Conservation (phyloP, 306 rosid genomes). For the Medicago ruthenica region DNA sequence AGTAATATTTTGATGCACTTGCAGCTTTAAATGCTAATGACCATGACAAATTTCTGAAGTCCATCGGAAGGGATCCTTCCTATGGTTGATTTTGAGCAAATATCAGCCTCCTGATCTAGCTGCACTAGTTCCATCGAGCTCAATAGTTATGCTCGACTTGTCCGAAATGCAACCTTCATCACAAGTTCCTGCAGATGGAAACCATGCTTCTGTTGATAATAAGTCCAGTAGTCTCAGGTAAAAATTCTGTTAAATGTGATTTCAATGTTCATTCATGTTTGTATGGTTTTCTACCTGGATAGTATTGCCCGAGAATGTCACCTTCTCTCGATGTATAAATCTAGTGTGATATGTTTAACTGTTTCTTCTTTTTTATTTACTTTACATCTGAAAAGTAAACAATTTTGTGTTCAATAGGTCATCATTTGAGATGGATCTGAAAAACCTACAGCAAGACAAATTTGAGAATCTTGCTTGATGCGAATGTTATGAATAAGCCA, state of each 20-base stretch:
- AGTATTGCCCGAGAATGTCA: too few species aligned
- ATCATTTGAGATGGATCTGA: neutral
- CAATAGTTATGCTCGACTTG: slow-evolving; percentile 55
- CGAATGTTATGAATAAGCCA: neutral
- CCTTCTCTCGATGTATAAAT: too few species aligned
- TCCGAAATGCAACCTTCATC: slow-evolving; percentile 61
- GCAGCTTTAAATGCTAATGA: slow-evolving; percentile 69
- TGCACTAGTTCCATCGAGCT: slow-evolving; percentile 66
- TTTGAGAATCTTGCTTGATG: neutral
- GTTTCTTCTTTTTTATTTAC: too few species aligned
- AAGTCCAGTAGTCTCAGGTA: slow-evolving; percentile 61
- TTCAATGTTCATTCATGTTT: slow-evolving; percentile 2
- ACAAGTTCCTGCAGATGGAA: slow-evolving; percentile 46
- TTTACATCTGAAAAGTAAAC: too few species aligned
- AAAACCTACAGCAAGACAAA: neutral
- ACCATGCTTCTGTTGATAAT: slow-evolving; percentile 42
- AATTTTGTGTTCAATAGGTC: neutral
- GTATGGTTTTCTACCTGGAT: too few species aligned
- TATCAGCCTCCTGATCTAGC: slow-evolving; percentile 99
- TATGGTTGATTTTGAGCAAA: slow-evolving; percentile 95
- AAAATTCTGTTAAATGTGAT: slow-evolving; percentile 5
- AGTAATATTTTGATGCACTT: slow-evolving; percentile 28
- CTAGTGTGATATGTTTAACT: neutral
- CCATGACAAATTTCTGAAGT: slow-evolving; percentile 79
- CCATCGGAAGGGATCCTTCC: slow-evolving; percentile 76